These are phyloP conservation scores for Chlamydomonas eustigma DNA, from an alignment of 139 green algal species.

Conservation along the genomic window DNA sequence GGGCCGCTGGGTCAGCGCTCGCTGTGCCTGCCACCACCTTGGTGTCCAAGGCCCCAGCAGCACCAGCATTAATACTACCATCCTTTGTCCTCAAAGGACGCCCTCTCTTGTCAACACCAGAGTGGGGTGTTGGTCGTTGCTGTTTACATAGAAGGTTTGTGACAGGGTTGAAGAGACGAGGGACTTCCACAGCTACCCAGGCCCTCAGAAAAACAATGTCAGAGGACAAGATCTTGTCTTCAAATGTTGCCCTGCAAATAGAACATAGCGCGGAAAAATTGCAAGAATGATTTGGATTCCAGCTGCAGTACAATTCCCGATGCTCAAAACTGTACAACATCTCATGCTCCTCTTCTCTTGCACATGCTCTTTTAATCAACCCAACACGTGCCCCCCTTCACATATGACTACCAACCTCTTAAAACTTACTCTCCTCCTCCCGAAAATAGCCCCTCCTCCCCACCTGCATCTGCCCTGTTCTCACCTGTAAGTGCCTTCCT, in stretches of 20 bases:
- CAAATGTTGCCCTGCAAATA: constrained; percentile 70
- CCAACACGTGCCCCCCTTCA: neutral
- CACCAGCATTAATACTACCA: no score
- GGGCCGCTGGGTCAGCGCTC: neutral
- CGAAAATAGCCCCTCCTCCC: neutral
- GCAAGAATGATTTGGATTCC: no score
- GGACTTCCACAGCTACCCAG: constrained; percentile 91
- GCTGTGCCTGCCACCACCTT: no score
- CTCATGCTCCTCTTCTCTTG: no score
- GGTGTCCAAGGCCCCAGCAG: neutral
- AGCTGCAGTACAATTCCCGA: no score
- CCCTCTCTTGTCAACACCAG: no score
- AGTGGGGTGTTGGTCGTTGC: no score
- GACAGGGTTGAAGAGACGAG: constrained; percentile 89
- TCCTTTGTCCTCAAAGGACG: no score
- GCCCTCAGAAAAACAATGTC: constrained; percentile 93
- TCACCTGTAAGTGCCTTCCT: constrained; percentile 52
- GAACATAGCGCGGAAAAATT: no score
- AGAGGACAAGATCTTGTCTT: constrained; percentile 90
- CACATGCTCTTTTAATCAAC: no score
- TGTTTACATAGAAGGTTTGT: constrained; percentile 76
- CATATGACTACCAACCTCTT: neutral
- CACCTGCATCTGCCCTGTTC: no score
- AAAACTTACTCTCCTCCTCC: neutral
- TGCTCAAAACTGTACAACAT: no score